phyloP scores from a whole-genome alignment of 805 yeast genomes.

The Ogataea haglerorum region DNA sequence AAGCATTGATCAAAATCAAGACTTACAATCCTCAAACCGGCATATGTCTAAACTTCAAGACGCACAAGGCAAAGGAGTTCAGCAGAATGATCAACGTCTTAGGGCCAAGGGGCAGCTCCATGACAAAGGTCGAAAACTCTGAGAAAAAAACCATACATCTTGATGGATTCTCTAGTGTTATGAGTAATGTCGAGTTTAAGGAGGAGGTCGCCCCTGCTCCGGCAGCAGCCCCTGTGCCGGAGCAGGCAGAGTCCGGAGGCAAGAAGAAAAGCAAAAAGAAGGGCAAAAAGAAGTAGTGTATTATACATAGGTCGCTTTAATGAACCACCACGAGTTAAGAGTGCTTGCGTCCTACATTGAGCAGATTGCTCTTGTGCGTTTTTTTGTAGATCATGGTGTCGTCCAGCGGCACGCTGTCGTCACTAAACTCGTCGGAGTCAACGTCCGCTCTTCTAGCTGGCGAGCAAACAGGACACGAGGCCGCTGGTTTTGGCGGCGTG shows the following conservation, averaged over 20 bases:
- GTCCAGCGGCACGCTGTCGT: slow-evolving; percentile 5
- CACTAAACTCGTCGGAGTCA: slow-evolving; percentile 7
- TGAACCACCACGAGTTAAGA: slow-evolving; percentile 13
- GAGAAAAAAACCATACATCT: slow-evolving; percentile 20
- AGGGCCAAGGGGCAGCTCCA: slow-evolving; percentile 58
- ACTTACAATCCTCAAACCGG: slow-evolving; percentile 65
- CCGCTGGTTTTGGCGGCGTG: background rate
- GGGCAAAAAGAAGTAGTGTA: slow-evolving; percentile 20
- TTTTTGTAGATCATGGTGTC: slow-evolving; percentile 15
- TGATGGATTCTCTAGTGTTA: slow-evolving; percentile 25
- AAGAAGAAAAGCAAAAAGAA: slow-evolving; percentile 24
- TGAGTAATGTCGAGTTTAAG: slow-evolving; percentile 22
- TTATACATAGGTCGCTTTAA: slow-evolving; percentile 5
- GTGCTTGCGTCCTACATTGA: slow-evolving; percentile 6
- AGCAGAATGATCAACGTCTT: slow-evolving; percentile 67
- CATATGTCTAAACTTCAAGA: slow-evolving; percentile 52
- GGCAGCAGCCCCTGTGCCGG: slow-evolving; percentile 6
- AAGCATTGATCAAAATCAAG: slow-evolving; percentile 47
- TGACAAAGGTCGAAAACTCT: slow-evolving; percentile 23
- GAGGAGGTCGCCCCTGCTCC: slow-evolving; percentile 10
- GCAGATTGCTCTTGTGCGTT: slow-evolving; percentile 7
- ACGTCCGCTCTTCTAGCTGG: slow-evolving; percentile 4
- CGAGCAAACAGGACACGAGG: slow-evolving; percentile 12
- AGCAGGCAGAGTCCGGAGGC: slow-evolving; percentile 8
- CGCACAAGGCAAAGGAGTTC: slow-evolving; percentile 67